Evolutionary conservation across 495 filamentous ascomycete genomes (phyloP).

Genomic region (Durotheca rogersii): DNA sequence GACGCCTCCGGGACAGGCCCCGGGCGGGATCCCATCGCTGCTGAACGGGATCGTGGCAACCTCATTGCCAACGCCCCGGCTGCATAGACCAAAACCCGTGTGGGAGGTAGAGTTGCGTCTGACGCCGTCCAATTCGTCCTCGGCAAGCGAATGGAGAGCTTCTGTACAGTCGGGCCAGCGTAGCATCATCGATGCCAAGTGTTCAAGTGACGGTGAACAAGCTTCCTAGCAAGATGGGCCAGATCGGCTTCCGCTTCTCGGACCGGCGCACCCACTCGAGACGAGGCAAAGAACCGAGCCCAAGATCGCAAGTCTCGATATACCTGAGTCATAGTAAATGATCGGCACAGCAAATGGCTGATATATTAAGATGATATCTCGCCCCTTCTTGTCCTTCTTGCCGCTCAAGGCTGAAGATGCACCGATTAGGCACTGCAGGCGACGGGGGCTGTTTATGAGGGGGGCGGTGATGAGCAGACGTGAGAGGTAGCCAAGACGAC

Average conservation of each 20-base stretch:
- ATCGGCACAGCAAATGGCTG: too few species aligned
- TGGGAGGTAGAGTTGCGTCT: conserved; percentile 21
- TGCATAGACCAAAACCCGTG: conserved; percentile 36
- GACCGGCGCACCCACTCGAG: conserved; percentile 7
- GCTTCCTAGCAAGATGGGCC: background rate
- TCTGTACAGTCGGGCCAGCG: background rate
- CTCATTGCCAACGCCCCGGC: too few species aligned
- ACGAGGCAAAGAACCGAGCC: conserved; percentile 7
- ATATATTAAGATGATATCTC: too few species aligned
- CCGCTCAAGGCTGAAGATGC: too few species aligned
- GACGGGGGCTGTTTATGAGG: conserved; percentile 7
- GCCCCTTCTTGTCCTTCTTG: too few species aligned
- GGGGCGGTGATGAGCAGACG: conserved; percentile 7
- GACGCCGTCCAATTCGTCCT: conserved; percentile 11
- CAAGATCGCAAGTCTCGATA: conserved; percentile 21
- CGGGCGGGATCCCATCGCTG: too few species aligned
- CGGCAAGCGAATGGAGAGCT: conserved; percentile 15
- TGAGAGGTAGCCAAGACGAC: background rate
- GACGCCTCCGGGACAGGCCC: background rate
- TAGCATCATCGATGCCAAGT: conserved; percentile 12
- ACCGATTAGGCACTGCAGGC: too few species aligned
- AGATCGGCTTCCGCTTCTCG: conserved; percentile 22
- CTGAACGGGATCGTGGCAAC: too few species aligned
- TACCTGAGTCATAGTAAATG: conserved; percentile 2
- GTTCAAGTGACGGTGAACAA: conserved; percentile 11